Conservation (phyloP, 805 yeast genomes). For the Pichia manshurica region DNA sequence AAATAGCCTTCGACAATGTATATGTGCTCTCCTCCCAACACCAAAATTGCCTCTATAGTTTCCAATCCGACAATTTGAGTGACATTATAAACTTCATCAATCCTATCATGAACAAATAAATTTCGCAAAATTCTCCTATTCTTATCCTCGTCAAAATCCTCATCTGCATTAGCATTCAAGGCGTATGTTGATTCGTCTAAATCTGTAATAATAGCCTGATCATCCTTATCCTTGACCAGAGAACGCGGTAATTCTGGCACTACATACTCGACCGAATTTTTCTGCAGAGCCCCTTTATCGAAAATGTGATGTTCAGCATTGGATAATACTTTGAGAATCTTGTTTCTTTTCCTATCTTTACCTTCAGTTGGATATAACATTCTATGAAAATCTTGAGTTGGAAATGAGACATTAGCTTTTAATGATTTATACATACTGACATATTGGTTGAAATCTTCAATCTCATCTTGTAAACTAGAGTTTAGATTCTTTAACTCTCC, state of each 20-base stretch:
- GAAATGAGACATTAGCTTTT: slow-evolving; percentile 31
- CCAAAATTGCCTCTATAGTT: slow-evolving; percentile 67
- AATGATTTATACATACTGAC: slow-evolving; percentile 43
- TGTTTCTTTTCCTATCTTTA: slow-evolving; percentile 56
- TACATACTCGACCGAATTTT: slow-evolving; percentile 2
- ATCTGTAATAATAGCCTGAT: neutral
- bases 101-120: slow-evolving; percentile 62
- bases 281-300: slow-evolving; percentile 1
- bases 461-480: slow-evolving; percentile 57
- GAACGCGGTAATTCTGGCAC: neutral
- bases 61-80: slow-evolving; percentile 73
- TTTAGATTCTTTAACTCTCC: slow-evolving; percentile 45
- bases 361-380: slow-evolving; percentile 66
- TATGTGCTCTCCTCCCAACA: slow-evolving; percentile 57
- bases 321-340: slow-evolving; percentile 39
- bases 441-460: slow-evolving; percentile 50
- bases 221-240: neutral
- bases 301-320: slow-evolving; percentile 3
- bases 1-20: slow-evolving; percentile 70
- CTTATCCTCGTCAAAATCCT: slow-evolving; percentile 46
- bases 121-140: slow-evolving; percentile 70
- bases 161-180: neutral
- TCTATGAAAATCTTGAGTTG: slow-evolving; percentile 32
- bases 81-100: slow-evolving; percentile 68
- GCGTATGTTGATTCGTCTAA: neutral